A percentile compares a stretch with the other conserved stretches of the same genome.
Conservation (phyloP, 2,329 filamentous ascomycete species). For the Aureobasidium pullulans region DNA sequence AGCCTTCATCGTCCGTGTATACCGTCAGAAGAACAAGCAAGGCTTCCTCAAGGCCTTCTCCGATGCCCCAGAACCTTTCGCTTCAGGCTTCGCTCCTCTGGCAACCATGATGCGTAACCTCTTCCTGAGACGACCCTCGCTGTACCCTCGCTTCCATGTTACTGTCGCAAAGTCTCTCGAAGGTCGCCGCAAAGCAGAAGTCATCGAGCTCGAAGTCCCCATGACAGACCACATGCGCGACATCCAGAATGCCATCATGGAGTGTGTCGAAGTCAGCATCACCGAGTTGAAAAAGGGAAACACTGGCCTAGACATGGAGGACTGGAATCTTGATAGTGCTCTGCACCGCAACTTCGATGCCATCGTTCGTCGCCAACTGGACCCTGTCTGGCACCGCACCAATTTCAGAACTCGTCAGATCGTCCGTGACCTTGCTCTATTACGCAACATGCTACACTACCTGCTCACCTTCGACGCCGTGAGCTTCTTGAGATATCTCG, state of each 20-base stretch:
- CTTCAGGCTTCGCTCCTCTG: constrained; percentile 78
- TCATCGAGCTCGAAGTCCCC: constrained; percentile 90
- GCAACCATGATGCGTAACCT: constrained; percentile 87
- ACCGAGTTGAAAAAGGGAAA: constrained; percentile 89
- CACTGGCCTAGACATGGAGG: constrained; percentile 84
- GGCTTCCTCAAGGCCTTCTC: constrained; percentile 96
- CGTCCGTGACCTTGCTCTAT: constrained; percentile 75
- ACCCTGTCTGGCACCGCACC: constrained; percentile 94
- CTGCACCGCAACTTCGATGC: constrained; percentile 88
- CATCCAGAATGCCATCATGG: constrained; percentile 89
- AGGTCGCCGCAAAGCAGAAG: constrained; percentile 86
- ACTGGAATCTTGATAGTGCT: constrained; percentile 93
- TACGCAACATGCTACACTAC: constrained; percentile 72
- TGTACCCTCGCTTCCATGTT: constrained; percentile 92
- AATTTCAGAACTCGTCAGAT: constrained; percentile 95
- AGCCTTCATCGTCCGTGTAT: constrained; percentile 90
- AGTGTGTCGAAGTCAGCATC: constrained; percentile 93
- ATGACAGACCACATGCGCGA: constrained; percentile 93
- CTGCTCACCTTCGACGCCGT: constrained; percentile 84
- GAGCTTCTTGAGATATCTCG: constrained; percentile 84
- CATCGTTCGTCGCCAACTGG: constrained; percentile 78
- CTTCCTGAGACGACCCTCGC: constrained; percentile 77
- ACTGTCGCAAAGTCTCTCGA: constrained; percentile 84
- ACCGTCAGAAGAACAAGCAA: constrained; percentile 84
- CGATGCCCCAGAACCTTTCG: constrained; percentile 86